Conservation (phyloP, 1,284 basidiomycete genomes). For the Trichosporon asahii region DNA sequence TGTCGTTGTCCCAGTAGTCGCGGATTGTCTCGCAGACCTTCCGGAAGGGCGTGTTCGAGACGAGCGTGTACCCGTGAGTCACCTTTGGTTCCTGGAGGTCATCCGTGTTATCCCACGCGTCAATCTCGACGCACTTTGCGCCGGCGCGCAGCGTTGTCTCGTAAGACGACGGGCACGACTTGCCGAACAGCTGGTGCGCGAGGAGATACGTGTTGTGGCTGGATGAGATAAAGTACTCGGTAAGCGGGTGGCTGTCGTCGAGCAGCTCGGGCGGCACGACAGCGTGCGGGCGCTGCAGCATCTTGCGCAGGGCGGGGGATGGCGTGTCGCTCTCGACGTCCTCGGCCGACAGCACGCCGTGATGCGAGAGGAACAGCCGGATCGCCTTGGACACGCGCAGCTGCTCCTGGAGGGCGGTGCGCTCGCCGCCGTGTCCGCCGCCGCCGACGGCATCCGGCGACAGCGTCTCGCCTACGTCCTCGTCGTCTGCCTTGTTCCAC, state of each 20-base stretch:
- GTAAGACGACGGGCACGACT: constrained; percentile 18
- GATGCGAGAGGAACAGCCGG: constrained; percentile 16
- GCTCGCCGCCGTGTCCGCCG: constrained; percentile 13
- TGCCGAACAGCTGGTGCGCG: constrained; percentile 45
- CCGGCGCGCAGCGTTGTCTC: constrained; percentile 16
- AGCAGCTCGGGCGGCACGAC: constrained; percentile 12
- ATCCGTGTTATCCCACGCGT: constrained; percentile 23
- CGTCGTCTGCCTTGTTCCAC: constrained; percentile 11
- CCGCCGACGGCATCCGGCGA: constrained; percentile 13
- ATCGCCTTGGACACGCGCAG: constrained; percentile 17
- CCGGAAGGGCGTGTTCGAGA: constrained; percentile 22
- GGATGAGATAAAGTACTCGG: constrained; percentile 87
- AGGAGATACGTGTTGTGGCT: constrained; percentile 98
- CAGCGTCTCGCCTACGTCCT: constrained; percentile 16
- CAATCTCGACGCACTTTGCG: constrained; percentile 26
- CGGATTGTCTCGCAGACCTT: constrained; percentile 24
- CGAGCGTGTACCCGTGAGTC: constrained; percentile 26
- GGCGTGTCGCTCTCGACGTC: constrained; percentile 11
- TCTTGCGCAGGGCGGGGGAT: constrained; percentile 7
- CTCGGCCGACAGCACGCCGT: constrained; percentile 12
- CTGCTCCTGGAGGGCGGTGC: neutral
- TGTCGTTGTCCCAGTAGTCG: constrained; percentile 12
- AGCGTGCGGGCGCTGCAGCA: constrained; percentile 18
- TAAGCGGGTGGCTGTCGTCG: constrained; percentile 60
- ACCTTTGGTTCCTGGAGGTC: constrained; percentile 24